Conservation (phyloP, 768 basidiomycete species). For the Hygrophoropsis aurantiaca region DNA sequence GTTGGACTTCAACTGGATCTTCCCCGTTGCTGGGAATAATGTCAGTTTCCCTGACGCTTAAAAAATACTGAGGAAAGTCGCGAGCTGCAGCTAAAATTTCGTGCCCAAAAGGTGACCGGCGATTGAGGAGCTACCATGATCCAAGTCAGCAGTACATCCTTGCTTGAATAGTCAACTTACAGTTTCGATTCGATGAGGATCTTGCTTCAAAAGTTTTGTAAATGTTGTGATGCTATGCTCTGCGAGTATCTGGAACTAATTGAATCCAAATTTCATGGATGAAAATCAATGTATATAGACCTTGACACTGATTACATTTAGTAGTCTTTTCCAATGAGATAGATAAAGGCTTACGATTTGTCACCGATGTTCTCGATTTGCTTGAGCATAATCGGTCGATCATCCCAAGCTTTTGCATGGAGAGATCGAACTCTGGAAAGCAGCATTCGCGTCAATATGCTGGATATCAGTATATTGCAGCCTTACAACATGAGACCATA, state of each 20-base stretch:
- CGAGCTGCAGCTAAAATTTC: slow-evolving; percentile 60
- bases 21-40: slow-evolving; percentile 44
- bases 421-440: slow-evolving; percentile 68
- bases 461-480: background rate
- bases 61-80: slow-evolving; percentile 65
- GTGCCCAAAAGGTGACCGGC: slow-evolving; percentile 71
- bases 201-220: slow-evolving; percentile 51
- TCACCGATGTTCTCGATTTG: slow-evolving; percentile 92
- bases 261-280: background rate
- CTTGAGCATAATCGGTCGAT: slow-evolving; percentile 76
- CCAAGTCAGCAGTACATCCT: slow-evolving; percentile 5
- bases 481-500: slow-evolving; percentile 74
- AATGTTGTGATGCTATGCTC: slow-evolving; percentile 70
- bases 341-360: slow-evolving; percentile 71
- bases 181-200: slow-evolving; percentile 61
- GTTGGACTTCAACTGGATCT: slow-evolving; percentile 54
- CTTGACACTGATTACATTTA: slow-evolving; percentile 28
- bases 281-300: slow-evolving; percentile 6
- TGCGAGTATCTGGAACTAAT: slow-evolving; percentile 59
- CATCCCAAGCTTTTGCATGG: slow-evolving; percentile 89
- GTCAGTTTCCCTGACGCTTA: slow-evolving; percentile 50
- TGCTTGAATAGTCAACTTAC: slow-evolving; percentile 33
- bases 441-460: background rate
- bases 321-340: too few relatives aligned
- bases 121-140: slow-evolving; percentile 61